Conservation (phyloP, 306 rosid genomes). For the Malus orientalis region DNA sequence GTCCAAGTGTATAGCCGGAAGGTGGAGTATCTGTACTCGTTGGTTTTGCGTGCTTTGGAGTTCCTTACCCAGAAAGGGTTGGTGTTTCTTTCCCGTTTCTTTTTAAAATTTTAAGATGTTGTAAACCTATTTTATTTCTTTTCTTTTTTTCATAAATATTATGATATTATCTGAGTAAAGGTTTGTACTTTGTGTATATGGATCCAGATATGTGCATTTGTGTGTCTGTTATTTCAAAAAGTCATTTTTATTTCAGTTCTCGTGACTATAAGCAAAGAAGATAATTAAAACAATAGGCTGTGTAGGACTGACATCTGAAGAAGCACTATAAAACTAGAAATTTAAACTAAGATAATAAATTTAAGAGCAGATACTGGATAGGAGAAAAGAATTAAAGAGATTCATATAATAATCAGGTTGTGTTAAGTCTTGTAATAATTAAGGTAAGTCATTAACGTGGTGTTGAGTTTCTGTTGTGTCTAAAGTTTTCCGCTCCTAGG, state of each 20-base stretch:
- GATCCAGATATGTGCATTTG: too few species aligned
- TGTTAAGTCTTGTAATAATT: neutral
- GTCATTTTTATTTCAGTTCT: too few species aligned
- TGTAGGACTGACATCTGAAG: neutral
- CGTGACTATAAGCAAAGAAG: too few species aligned
- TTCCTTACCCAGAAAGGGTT: conserved; percentile 92
- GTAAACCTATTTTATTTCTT: too few species aligned
- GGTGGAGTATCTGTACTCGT: conserved; percentile 77
- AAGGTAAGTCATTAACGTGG: neutral
- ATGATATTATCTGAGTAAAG: too few species aligned
- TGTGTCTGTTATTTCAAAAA: too few species aligned
- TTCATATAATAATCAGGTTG: neutral
- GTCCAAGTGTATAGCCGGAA: conserved; percentile 92
- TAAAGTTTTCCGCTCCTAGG: neutral
- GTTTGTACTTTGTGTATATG: too few species aligned
- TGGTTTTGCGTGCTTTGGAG: conserved; percentile 89
- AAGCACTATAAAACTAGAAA: neutral
- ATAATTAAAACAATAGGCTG: neutral
- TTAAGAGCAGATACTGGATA: neutral
- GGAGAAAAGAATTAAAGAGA: neutral
- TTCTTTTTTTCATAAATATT: neutral
- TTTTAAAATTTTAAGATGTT: too few species aligned
- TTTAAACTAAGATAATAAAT: neutral
- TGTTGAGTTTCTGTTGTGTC: neutral
- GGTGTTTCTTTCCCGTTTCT: conserved; percentile 10